Evolutionary conservation across 495 filamentous ascomycete species (phyloP), one percentile per base, ranked within the genome.

Genomic region (Aspergillus indologenus): DNA sequence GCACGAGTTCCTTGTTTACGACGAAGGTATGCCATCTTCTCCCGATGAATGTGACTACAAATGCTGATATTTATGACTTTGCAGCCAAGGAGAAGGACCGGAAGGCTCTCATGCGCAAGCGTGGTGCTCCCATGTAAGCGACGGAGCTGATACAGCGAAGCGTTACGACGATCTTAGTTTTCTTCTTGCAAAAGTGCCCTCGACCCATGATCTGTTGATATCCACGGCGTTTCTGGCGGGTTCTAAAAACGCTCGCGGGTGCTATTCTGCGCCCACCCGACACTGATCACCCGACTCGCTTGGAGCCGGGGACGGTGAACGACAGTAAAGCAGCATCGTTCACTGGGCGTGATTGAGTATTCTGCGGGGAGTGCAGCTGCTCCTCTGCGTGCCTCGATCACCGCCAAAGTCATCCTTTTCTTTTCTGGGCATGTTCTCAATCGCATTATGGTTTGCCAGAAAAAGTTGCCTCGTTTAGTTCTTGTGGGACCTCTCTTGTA

Each of bases 1-100:
- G 62, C 91, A 98, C 68, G 95, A 98, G 75, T 96, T 98, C 78
- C 76, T 96, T 67, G 81, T 92, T 19, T 98, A 91, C 72, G 93
- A 98, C 71, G 80, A 84, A 81, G 85, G 90, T 92, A 71, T 63
- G 75, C n/a, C n/a, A n/a, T n/a, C n/a, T n/a, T n/a, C n/a, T 57
- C 18, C 12, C 44, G 20, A 26, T 24, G 22, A 20, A n/a, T 20
- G 5, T 18, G n/a, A 43, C 1, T 21, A 26, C 56, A 51, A 53
- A 53, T 21, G 20, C 48, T 29, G 2, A 42, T 63, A 43, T 56
- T 42, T n/a, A 31, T 20, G 56, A 47, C 61, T 29, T 29, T 29
- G 9, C 68, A 90, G 89, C 73, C 66, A 92, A 89, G 71, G 88
- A 91, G 66, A 84, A 86, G 68, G 78, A 88, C 71, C 79, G 90